Evolutionary conservation across 257 asterid genomes (phyloP), one percentile per base, ranked within the genome.

Genomic region (Solanum pennellii): DNA sequence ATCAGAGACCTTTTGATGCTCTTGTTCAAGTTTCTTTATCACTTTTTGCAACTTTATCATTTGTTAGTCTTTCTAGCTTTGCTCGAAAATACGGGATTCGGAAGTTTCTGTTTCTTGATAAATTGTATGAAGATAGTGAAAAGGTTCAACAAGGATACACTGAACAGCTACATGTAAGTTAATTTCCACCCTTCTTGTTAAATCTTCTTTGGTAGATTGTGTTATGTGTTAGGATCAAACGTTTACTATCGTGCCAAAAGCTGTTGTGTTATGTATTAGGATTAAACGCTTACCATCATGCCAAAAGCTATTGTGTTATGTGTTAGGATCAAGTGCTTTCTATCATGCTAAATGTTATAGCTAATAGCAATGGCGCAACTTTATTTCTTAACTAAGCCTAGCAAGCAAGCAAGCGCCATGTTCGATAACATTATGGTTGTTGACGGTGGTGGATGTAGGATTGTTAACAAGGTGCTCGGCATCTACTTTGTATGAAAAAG

Each of bases 21-120:
- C 88, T 95, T 20, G 94, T 92, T 31, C 99, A 97, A 59, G 33
- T 92, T 33, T 97, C 98, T 5, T 94, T 97, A 3, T 95, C 98
- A 1, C 16, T 91, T 0, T 94, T 97, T 41, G 94, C 98, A 0
- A 71, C 94, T 5, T 69, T 97, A 59, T 95, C 99, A 2, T 97
- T 95, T 49, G 59, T 94, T n/a, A 94, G 98, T 25, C 89, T 97
- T 11, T 95, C 97, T 10, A 79, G 90, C 5, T 95, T 95, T 74
- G 92, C 97, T 27, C 86, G 95, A 10, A 93, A 59, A 25, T 97
- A 95, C 41, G 99, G 99, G 12, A 90, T 97, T 2, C 87, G 96
- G 13, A 94, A 90, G 83, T 95, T 97, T 72, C 86, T 97, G 89
- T 97, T 94, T 86, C 98, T 97, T 33, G 98, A 95, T 87, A 95